Base-by-base conservation (phyloP, 768 basidiomycete genomes). In the Phylloporus sp. region DNA sequence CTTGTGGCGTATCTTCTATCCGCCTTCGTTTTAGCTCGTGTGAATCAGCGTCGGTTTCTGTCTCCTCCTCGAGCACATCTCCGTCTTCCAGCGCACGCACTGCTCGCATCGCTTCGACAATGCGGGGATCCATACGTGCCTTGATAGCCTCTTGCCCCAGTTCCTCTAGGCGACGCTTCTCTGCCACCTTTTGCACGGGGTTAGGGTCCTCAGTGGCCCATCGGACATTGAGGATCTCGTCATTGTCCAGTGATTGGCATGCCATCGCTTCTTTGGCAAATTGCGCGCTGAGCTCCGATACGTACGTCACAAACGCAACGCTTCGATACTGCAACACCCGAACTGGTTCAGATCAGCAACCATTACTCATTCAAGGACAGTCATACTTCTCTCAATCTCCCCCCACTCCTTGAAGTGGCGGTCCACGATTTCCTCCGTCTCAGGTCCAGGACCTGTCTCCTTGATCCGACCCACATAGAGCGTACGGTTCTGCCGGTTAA, bases 181-280 rank as follows among this genome's bases (percentile, higher is more conserved):
- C 97, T 0, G 82, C 80, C 8, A 88, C 84, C 61, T 94, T 95
- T 56, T 88, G 84, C 0, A 82, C 83, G 1, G 95, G 97, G 67
- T 99, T 99, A 1, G 97, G 97, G 67, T 99, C 97, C 65, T 97
- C 95, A 0, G 95, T 98, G 31, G 97, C 97, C 97, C 97, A 99
- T 43, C 95, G 86, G 47, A 98, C 94, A 70, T 99, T 99, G 54
- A 98, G 79, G 54, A 97, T 94, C 64, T 99, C 97, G 66, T 97
- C 95, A 61, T 92, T 89, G 66, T 98, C 97, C 57, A 98, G 77
- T 16, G 91, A 94, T 70, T 99, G 97, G 70, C 95, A 95, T 15
- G 95, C 92, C 97, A 99, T 99, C 1, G 95, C 84, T 69, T 99
- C 97, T 67, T 97, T 97, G 16, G 97, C 97, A 66, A 99, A 99